A percentile compares a stretch with the other conserved stretches of the same genome.
These are phyloP conservation scores for Epichloe bromicola DNA, from an alignment of 2,329 filamentous ascomycete genomes.

Conservation along the genomic window DNA sequence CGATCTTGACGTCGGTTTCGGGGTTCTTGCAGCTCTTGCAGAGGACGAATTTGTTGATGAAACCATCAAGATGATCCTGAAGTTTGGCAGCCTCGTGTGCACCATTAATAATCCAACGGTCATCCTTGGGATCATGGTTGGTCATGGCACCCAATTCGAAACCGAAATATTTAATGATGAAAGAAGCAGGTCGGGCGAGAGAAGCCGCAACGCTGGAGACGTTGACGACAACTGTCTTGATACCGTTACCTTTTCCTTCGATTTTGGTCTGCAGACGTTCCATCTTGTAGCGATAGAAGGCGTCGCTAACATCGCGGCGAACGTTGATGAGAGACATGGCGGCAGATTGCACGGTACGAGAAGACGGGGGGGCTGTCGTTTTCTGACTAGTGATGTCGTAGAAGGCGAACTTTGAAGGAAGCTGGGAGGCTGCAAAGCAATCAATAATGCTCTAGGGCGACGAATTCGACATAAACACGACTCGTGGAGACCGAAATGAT, in stretches of 20 bases:
- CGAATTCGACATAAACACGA: slow-evolving; percentile 27
- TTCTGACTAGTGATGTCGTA: neutral
- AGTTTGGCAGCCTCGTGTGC: slow-evolving; percentile 91
- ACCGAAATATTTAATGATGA: slow-evolving; percentile 99
- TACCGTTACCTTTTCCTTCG: slow-evolving; percentile 98
- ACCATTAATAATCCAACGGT: slow-evolving; percentile 99
- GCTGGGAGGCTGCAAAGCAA: slow-evolving; percentile 9
- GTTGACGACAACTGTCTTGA: slow-evolving; percentile 98
- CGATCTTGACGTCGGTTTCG: slow-evolving; percentile 91
- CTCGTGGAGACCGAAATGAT: slow-evolving; percentile 11
- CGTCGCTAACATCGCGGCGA: slow-evolving; percentile 93
- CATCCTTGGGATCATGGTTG: slow-evolving; percentile 92
- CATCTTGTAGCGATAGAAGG: slow-evolving; percentile 99
- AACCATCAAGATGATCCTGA: slow-evolving; percentile 94
- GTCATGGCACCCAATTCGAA: slow-evolving; percentile 98
- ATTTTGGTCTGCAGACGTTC: slow-evolving; percentile 97
- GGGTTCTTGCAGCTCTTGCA: slow-evolving; percentile 99
- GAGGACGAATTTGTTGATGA: slow-evolving; percentile 97
- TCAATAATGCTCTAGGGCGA: slow-evolving; percentile 10
- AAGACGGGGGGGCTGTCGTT: slow-evolving; percentile 6
- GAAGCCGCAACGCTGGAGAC: slow-evolving; percentile 85
- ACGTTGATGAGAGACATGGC: slow-evolving; percentile 98
- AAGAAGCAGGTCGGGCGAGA: slow-evolving; percentile 80
- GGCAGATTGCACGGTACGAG: slow-evolving; percentile 23
- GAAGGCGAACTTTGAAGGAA: neutral